Evolutionary conservation across 352 stramenopile genomes (phyloP).

Genomic region (Peronospora destructor): DNA sequence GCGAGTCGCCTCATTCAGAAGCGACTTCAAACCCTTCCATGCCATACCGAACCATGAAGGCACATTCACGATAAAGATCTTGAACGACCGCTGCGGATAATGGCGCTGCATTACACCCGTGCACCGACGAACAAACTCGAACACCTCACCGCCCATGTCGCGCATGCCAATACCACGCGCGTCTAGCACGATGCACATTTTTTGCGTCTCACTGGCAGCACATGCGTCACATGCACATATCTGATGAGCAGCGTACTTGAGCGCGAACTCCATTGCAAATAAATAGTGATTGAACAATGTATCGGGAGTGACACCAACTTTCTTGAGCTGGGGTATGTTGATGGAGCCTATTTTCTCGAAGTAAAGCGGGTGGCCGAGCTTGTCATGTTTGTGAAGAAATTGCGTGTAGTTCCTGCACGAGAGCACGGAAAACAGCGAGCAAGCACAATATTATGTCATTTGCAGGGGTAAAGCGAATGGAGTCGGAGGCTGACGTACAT

Average conservation of each 20-base stretch:
- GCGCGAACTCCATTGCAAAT: constrained; percentile 77
- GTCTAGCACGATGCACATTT: constrained; percentile 69
- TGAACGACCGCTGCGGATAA: constrained; percentile 85
- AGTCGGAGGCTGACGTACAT: constrained; percentile 18
- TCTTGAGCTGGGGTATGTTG: constrained; percentile 75
- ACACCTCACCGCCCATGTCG: constrained; percentile 61
- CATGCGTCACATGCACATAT: constrained; percentile 53
- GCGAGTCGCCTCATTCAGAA: constrained; percentile 81
- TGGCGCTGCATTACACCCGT: constrained; percentile 76
- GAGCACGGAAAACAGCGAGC: not conserved
- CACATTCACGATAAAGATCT: constrained; percentile 89
- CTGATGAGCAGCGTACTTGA: constrained; percentile 65
- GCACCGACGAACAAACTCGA: constrained; percentile 78
- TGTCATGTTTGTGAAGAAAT: constrained; percentile 75
- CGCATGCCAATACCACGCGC: constrained; percentile 62
- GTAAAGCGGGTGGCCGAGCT: constrained; percentile 71
- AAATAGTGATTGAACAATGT: constrained; percentile 79
- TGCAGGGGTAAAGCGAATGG: not conserved
- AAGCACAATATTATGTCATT: constrained; percentile 5
- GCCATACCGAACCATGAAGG: constrained; percentile 88
- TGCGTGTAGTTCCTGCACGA: constrained; percentile 61
- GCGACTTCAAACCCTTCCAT: constrained; percentile 86
- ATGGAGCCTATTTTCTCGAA: constrained; percentile 78
- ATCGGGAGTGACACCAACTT: constrained; percentile 53
- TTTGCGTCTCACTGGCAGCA: constrained; percentile 55